phyloP scores from a whole-genome alignment of 164 flowering plant species.

The Stephania japonica region DNA sequence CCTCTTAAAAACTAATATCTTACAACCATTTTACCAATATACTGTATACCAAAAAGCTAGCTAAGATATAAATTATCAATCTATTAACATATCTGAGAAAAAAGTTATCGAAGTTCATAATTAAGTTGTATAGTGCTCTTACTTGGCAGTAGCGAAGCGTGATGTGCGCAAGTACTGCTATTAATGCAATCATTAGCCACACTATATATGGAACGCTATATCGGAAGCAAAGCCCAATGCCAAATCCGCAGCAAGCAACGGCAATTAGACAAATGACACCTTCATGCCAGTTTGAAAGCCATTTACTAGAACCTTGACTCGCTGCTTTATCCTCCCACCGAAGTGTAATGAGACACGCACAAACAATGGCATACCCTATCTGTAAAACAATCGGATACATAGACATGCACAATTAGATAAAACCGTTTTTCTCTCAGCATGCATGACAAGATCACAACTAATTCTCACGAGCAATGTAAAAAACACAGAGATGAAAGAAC shows the following conservation, averaged over 20 bases:
- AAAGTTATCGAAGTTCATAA: neutral
- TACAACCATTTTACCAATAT: too few species aligned
- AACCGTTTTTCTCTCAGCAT: neutral
- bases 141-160: constrained; percentile 74
- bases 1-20: too few species aligned
- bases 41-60: too few species aligned
- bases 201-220: constrained; percentile 38
- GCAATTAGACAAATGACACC: constrained; percentile 63
- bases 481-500: neutral
- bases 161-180: constrained; percentile 42
- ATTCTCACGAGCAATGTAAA: neutral
- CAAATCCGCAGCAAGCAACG: constrained; percentile 67
- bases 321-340: constrained; percentile 63
- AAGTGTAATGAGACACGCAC: constrained; percentile 77
- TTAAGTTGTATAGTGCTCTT: constrained; percentile 30
- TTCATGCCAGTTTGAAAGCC: constrained; percentile 58
- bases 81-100: too few species aligned
- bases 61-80: too few species aligned
- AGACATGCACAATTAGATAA: neutral
- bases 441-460: neutral
- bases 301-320: constrained; percentile 28
- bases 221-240: constrained; percentile 67
- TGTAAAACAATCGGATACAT: constrained; percentile 27
- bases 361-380: constrained; percentile 95
- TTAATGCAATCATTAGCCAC: constrained; percentile 33